Evolutionary conservation across 495 filamentous ascomycete species (phyloP).

Genomic region (Talaromyces stipitatus): DNA sequence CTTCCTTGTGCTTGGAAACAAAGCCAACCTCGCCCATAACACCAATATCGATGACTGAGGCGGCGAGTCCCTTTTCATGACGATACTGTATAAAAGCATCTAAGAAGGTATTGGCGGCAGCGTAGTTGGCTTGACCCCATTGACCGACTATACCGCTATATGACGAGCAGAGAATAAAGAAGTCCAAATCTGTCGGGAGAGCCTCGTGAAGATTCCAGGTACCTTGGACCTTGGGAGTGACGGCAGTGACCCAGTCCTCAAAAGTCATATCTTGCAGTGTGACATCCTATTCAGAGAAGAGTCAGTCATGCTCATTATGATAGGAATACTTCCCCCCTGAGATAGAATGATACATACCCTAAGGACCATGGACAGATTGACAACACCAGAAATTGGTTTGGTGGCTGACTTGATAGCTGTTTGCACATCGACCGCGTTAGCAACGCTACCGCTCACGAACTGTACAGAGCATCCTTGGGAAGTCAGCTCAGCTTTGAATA

Average conservation of each 20-base stretch:
- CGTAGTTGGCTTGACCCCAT: slow-evolving; percentile 18
- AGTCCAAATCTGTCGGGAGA: slow-evolving; percentile 2
- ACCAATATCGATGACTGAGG: slow-evolving; percentile 13
- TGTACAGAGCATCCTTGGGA: no score
- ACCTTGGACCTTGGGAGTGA: slow-evolving; percentile 34
- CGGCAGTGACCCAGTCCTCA: slow-evolving; percentile 36
- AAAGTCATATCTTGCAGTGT: slow-evolving; percentile 49
- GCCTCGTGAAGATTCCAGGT: slow-evolving; percentile 44
- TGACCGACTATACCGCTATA: slow-evolving; percentile 15
- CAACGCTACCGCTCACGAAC: slow-evolving; percentile 36
- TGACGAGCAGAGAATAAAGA: slow-evolving; percentile 12
- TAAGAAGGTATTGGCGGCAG: slow-evolving; percentile 19
- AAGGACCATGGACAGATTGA: slow-evolving; percentile 37
- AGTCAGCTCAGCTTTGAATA: no score
- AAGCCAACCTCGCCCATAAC: slow-evolving; percentile 20
- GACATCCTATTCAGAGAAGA: no score
- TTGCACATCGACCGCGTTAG: slow-evolving; percentile 14
- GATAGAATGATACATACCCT: no score
- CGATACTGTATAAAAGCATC: slow-evolving; percentile 20
- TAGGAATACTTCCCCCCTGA: no score
- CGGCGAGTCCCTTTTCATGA: slow-evolving; percentile 11
- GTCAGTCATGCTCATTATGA: no score
- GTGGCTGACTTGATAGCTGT: slow-evolving; percentile 11
- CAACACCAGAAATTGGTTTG: slow-evolving; percentile 24
- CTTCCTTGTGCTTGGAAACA: slow-evolving; percentile 6